Base-by-base conservation (phyloP, 352 stramenopile species). In the Phytophthora foliorum region DNA sequence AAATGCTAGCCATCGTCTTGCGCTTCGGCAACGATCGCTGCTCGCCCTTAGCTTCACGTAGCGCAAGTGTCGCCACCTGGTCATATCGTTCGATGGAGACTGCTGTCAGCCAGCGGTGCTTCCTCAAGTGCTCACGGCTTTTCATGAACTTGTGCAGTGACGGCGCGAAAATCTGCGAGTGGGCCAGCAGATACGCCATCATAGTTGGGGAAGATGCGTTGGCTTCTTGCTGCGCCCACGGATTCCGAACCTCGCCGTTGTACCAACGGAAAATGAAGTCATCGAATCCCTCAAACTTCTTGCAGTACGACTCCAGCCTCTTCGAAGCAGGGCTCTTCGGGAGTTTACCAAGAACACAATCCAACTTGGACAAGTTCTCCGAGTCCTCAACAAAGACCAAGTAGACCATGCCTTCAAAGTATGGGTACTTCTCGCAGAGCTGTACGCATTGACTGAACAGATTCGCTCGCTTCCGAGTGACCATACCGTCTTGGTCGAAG, bases 371-470 rank as follows among this genome's bases (percentile, higher is more conserved):
- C 17, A 92, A 29, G 27, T 89, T 89, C 36, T 74, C 72, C 24
- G 79, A 74, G 48, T 92, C 84, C 72, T 94, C 84, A 10, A 77
- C 72, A 25, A 82, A 89, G 11, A 80, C 67, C 13, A 96, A 46
- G 62, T 88, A 93, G 19, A 91, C 80, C 84, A 96, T 95, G 32
- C 82, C 86, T 78, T 96, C 87, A 39, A 86, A 94, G 69, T 93
- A 96, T n/a, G 60, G 48, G 56, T 92, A 91, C 59, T 81, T 84
- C 58, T 95, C 85, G 11, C 78, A 78, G 3, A 93, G 69, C 38
- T 82, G 71, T 19, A 92, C 81, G 45, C 83, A 90, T 13, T 82
- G 62, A 7, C 39, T 67, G 34, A 93, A 89, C 5, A 93, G 64
- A 9, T 88, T 80, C 8, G 64, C 52, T 32, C 83, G 84, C 63